Conservation (phyloP, 2,329 filamentous ascomycete species). For the Cucurbitaria berberidis region DNA sequence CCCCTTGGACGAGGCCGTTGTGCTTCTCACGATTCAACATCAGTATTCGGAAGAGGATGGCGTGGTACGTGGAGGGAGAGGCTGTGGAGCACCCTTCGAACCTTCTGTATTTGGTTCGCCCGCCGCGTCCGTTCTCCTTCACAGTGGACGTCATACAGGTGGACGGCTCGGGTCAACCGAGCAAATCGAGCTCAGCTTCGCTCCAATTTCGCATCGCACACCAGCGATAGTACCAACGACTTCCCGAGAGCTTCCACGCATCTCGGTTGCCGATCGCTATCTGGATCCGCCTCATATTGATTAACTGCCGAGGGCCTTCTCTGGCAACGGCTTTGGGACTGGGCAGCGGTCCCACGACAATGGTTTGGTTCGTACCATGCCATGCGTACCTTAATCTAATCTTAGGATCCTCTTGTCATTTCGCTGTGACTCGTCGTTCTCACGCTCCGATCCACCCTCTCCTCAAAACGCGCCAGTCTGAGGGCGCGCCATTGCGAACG, state of each 20-base stretch:
- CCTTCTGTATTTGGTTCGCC: not conserved
- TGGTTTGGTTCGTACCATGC: constrained; percentile 5
- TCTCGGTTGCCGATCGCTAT: constrained; percentile 14
- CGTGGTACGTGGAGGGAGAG: constrained; percentile 1
- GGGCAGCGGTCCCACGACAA: constrained; percentile 2
- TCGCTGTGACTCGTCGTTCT: not conserved
- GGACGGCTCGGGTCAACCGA: not conserved
- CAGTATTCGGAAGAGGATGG: not conserved
- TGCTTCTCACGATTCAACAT: not conserved
- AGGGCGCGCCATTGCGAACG: not conserved
- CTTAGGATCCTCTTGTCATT: not conserved
- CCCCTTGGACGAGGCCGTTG: too few species aligned
- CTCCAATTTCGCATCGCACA: too few species aligned
- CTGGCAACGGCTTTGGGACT: constrained; percentile 1
- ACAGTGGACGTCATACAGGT: too few species aligned
- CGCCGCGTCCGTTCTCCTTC: not conserved
- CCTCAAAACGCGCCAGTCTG: not conserved
- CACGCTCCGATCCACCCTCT: not conserved
- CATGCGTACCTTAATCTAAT: constrained; percentile 7
- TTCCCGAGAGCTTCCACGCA: too few species aligned
- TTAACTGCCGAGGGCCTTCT: constrained; percentile 11
- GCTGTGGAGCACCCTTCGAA: not conserved
- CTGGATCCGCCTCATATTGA: constrained; percentile 17
- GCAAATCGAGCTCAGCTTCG: too few species aligned
- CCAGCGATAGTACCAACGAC: too few species aligned